A percentile compares a stretch with the other conserved stretches of the same genome.
Evolutionary conservation across 768 basidiomycete genomes (phyloP).

Genomic region (Termitomyces sp.): DNA sequence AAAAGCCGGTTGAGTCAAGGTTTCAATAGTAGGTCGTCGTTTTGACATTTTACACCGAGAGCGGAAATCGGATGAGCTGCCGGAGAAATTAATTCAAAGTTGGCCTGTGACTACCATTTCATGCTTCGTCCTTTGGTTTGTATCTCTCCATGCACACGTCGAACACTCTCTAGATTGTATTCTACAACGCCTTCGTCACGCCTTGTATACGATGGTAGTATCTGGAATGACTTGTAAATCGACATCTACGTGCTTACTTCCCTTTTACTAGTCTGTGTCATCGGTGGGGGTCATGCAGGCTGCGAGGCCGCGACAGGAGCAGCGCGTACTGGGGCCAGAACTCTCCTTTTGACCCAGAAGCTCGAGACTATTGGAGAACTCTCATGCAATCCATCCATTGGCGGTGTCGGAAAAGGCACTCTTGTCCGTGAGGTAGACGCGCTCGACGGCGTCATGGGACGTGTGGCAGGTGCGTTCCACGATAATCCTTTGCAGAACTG

Average conservation of each 20-base stretch:
- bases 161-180: slow-evolving; percentile 9
- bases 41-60: neutral
- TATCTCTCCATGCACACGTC: slow-evolving; percentile 9
- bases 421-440: slow-evolving; percentile 91
- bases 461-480: slow-evolving; percentile 59
- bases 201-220: slow-evolving; percentile 13
- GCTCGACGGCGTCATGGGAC: slow-evolving; percentile 81
- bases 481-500: neutral
- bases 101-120: neutral
- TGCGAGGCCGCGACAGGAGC: slow-evolving; percentile 89
- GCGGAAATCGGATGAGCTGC: neutral
- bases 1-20: neutral
- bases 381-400: slow-evolving; percentile 91
- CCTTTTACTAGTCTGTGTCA: slow-evolving; percentile 58
- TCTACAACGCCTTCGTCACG: neutral
- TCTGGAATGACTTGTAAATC: neutral
- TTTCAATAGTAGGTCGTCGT: neutral
- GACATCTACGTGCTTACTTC: neutral
- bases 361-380: slow-evolving; percentile 76
- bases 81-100: neutral
- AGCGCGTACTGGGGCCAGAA: slow-evolving; percentile 78
- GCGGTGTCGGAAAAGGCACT: slow-evolving; percentile 89
- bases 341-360: slow-evolving; percentile 77
- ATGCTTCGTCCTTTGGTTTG: slow-evolving; percentile 9
- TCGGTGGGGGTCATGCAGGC: slow-evolving; percentile 91